Evolutionary conservation across 179 eudicot species (phyloP).

Genomic region (Spergularia azorica): DNA sequence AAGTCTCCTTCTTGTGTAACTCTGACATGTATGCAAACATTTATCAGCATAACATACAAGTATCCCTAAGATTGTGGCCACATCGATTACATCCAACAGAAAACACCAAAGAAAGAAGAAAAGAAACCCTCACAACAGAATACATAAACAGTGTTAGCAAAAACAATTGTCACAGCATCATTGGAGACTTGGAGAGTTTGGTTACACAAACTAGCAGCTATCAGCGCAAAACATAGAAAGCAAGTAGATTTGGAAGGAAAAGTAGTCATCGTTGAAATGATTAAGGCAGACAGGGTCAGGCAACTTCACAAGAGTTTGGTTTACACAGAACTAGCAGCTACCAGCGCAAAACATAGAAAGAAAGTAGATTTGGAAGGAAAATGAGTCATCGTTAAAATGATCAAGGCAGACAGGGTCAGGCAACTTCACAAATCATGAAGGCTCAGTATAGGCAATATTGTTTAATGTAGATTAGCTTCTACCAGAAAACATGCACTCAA

Average conservation of each 20-base stretch:
- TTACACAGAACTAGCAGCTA: too few relatives aligned
- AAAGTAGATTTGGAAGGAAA: neutral
- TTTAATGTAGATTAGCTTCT: too few relatives aligned
- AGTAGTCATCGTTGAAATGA: too few relatives aligned
- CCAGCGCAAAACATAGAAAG: neutral
- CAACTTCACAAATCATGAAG: too few relatives aligned
- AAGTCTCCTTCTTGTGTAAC: conserved; percentile 79
- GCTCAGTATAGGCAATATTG: too few relatives aligned
- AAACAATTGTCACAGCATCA: neutral
- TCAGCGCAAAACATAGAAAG: neutral
- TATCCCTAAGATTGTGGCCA: neutral
- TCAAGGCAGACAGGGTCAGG: too few relatives aligned
- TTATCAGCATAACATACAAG: neutral
- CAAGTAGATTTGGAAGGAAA: neutral
- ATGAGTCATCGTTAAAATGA: too few relatives aligned
- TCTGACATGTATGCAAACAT: conserved; percentile 31
- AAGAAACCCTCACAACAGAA: neutral
- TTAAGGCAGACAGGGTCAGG: too few relatives aligned
- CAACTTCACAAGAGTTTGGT: too few relatives aligned
- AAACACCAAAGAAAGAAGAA: neutral
- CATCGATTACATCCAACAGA: neutral
- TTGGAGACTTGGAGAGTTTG: neutral
- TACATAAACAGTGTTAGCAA: neutral
- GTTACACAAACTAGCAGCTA: neutral
- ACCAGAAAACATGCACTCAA: too few relatives aligned